phyloP scores from a whole-genome alignment of 441 rosid genomes.

The Croton setiger region DNA sequence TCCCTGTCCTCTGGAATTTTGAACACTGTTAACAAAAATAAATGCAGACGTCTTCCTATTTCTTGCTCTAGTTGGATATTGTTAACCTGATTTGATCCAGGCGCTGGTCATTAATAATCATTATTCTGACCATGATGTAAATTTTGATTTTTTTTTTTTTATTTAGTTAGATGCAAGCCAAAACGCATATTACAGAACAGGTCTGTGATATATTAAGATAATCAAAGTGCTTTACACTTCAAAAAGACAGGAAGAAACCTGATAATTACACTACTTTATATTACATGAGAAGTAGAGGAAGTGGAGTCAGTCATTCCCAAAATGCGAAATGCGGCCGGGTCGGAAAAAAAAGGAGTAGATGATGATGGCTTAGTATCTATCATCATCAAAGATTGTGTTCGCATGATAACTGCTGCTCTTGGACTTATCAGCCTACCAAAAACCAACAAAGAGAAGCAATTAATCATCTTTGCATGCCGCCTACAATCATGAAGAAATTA shows the following conservation, averaged over 20 bases:
- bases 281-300: not conserved
- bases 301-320: no score
- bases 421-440: conserved; percentile 61
- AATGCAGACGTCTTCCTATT: not conserved
- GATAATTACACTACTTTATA: conserved; percentile 14
- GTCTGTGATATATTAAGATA: not conserved
- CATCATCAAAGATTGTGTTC: conserved; percentile 24
- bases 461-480: no score
- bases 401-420: conserved; percentile 24
- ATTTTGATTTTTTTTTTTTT: no score
- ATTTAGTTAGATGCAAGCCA: no score
- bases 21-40: conserved; percentile 1
- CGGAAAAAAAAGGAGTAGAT: not conserved
- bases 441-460: not conserved
- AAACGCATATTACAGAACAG: not conserved
- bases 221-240: not conserved
- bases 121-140: not conserved
- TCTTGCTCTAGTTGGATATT: not conserved
- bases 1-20: not conserved
- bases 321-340: not conserved
- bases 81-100: not conserved
- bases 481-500: not conserved
- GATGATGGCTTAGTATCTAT: conserved; percentile 30
- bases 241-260: not conserved
- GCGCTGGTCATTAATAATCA: not conserved